Percentiles rank a stretch among this genome's conserved stretches.
phyloP scores from a whole-genome alignment of 257 asterid species.

The Eucommia ulmoides region DNA sequence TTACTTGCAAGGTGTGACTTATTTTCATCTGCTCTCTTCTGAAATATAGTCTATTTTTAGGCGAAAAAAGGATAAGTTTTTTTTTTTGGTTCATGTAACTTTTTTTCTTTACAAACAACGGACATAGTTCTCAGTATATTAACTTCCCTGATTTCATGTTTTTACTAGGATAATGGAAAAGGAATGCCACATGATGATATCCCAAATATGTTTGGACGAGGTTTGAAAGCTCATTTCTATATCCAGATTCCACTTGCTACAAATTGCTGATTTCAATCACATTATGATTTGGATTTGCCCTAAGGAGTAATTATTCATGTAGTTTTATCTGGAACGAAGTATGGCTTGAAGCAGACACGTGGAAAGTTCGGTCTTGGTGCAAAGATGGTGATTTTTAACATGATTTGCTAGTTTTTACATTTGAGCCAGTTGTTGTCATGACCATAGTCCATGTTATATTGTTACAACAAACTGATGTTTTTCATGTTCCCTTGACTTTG shows the following conservation, averaged over 20 bases:
- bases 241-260: not conserved
- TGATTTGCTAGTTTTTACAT: too few relatives aligned
- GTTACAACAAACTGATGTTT: too few relatives aligned
- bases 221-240: conserved; percentile 23
- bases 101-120: not conserved
- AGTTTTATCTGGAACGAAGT: conserved; percentile 93
- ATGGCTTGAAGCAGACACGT: conserved; percentile 91
- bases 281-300: not conserved
- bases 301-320: conserved; percentile 24
- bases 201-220: conserved; percentile 96
- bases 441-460: too few relatives aligned
- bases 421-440: too few relatives aligned
- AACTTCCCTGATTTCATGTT: conserved; percentile 12
- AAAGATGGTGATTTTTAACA: conserved; percentile 58
- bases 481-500: too few relatives aligned
- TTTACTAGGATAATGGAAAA: conserved; percentile 74
- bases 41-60: conserved; percentile 2
- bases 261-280: not conserved
- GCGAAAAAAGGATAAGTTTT: conserved; percentile 1
- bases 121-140: not conserved
- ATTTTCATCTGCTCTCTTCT: not conserved
- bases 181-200: conserved; percentile 98
- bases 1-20: conserved; percentile 59
- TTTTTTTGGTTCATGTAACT: not conserved
- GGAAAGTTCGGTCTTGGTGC: conserved; percentile 95